phyloP scores from a whole-genome alignment of 768 basidiomycete genomes.

The Pleurotus pulmonarius region DNA sequence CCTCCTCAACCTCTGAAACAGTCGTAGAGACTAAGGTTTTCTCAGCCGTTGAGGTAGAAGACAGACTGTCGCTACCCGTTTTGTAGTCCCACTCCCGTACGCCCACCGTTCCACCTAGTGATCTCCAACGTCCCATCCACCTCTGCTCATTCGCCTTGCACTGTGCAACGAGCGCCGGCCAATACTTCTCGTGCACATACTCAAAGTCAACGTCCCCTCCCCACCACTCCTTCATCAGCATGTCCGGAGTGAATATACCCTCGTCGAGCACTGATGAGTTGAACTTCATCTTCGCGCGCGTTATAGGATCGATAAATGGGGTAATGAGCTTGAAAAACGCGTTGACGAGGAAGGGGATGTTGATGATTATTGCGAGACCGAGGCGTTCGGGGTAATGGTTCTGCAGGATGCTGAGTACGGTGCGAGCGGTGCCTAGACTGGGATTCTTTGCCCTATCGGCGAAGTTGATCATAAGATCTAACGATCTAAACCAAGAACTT shows the following conservation, averaged over 20 bases:
- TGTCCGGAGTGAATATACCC: constrained; percentile 62
- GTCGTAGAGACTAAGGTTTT: neutral
- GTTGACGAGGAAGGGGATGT: constrained; percentile 76
- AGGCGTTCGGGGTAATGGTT: constrained; percentile 87
- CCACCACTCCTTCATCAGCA: constrained; percentile 71
- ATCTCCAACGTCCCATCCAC: constrained; percentile 62
- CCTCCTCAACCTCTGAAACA: constrained; percentile 2
- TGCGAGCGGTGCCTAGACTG: constrained; percentile 34
- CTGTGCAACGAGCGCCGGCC: constrained; percentile 58
- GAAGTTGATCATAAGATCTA: constrained; percentile 72
- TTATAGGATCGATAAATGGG: constrained; percentile 83
- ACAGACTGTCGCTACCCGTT: neutral
- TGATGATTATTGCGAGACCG: constrained; percentile 67
- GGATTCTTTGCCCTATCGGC: constrained; percentile 66
- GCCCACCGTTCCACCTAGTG: constrained; percentile 66
- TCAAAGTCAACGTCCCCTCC: constrained; percentile 63
- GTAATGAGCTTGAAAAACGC: constrained; percentile 75
- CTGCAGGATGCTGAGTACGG: constrained; percentile 63
- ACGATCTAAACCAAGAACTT: constrained; percentile 37
- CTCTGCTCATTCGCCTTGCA: constrained; percentile 44
- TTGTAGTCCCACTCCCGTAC: constrained; percentile 82
- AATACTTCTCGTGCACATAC: constrained; percentile 75
- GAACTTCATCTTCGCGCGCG: constrained; percentile 71
- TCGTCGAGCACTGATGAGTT: constrained; percentile 67
- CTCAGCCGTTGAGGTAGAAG: neutral